Percentiles rank a stretch among this genome's conserved stretches.
Conservation (phyloP, 805 yeast genomes). For the Yarrowia sp. region DNA sequence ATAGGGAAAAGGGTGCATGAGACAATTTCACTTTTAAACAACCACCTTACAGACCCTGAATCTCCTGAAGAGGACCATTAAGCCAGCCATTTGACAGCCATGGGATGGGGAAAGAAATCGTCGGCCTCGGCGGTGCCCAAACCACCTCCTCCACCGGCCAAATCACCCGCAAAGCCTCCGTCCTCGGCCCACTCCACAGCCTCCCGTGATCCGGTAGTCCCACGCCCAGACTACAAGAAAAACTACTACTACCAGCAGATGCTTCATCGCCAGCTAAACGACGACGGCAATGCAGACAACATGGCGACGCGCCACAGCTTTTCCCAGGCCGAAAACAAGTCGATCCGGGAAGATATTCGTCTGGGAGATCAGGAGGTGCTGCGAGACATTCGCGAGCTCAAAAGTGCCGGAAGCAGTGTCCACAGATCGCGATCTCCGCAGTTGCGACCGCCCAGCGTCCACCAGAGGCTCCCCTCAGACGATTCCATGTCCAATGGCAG, state of each 20-base stretch:
- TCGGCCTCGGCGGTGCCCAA: slow-evolving; percentile 13
- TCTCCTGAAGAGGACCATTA: background rate
- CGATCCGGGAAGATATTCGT: slow-evolving; percentile 11
- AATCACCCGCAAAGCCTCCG: slow-evolving; percentile 1
- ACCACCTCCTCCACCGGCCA: background rate
- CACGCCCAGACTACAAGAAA: slow-evolving; percentile 29
- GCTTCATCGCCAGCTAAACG: slow-evolving; percentile 25
- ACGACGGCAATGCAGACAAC: slow-evolving; percentile 8
- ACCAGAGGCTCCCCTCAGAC: background rate
- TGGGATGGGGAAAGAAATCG: slow-evolving; percentile 32
- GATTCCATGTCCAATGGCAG: slow-evolving; percentile 3
- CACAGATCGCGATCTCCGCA: slow-evolving; percentile 1
- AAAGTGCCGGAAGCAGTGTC: slow-evolving; percentile 15
- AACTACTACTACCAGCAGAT: slow-evolving; percentile 32
- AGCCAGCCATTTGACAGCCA: background rate
- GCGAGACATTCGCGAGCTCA: slow-evolving; percentile 31
- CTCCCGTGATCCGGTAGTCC: slow-evolving; percentile 12
- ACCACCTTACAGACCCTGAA: slow-evolving; percentile 1
- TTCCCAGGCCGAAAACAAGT: slow-evolving; percentile 5
- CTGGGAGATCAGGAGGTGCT: slow-evolving; percentile 30
- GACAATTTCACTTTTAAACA: slow-evolving; percentile 25
- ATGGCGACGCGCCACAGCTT: slow-evolving; percentile 19
- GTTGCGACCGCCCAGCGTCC: background rate
- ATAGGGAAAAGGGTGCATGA: slow-evolving; percentile 22
- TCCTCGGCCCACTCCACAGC: background rate